phyloP scores from a whole-genome alignment of 2,329 filamentous ascomycete species.

The Fusarium fracticaudum region DNA sequence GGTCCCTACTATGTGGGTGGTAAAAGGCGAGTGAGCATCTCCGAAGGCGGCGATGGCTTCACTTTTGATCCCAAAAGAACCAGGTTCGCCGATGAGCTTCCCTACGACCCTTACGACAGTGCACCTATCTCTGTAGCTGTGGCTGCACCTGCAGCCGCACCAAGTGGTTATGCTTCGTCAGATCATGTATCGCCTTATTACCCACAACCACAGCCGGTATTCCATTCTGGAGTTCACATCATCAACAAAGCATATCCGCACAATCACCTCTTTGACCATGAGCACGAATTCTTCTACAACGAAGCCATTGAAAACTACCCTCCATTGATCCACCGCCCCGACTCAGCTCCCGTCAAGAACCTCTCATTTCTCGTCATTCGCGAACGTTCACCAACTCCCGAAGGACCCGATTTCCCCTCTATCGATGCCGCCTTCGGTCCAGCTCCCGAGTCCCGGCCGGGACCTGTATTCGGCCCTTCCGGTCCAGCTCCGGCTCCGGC shows the following conservation, averaged over 20 bases:
- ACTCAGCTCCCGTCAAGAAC: constrained; percentile 47
- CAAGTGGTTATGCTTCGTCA: constrained; percentile 12
- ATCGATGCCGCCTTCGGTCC: constrained; percentile 25
- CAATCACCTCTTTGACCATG: background rate
- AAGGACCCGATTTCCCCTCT: constrained; percentile 27
- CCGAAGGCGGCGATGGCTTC: constrained; percentile 46
- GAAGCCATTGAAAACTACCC: constrained; percentile 21
- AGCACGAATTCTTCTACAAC: constrained; percentile 22
- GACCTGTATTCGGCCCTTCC: constrained; percentile 27
- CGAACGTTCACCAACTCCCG: constrained; percentile 44
- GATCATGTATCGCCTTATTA: background rate
- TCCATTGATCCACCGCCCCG: constrained; percentile 24
- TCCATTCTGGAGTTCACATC: constrained; percentile 12
- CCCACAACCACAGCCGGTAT: constrained; percentile 1
- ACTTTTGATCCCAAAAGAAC: constrained; percentile 38
- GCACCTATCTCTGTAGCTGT: background rate
- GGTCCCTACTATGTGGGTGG: constrained; percentile 47
- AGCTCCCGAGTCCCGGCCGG: constrained; percentile 28
- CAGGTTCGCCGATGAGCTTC: constrained; percentile 28
- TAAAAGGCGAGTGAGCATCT: constrained; percentile 52
- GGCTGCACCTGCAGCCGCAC: constrained; percentile 7
- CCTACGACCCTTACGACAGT: constrained; percentile 24
- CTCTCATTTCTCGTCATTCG: constrained; percentile 53
- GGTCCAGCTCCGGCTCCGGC: constrained; percentile 1
- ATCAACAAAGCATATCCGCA: constrained; percentile 17